Conservation (phyloP, 2,329 filamentous ascomycete species). For the Plectosphaerella sp. region DNA sequence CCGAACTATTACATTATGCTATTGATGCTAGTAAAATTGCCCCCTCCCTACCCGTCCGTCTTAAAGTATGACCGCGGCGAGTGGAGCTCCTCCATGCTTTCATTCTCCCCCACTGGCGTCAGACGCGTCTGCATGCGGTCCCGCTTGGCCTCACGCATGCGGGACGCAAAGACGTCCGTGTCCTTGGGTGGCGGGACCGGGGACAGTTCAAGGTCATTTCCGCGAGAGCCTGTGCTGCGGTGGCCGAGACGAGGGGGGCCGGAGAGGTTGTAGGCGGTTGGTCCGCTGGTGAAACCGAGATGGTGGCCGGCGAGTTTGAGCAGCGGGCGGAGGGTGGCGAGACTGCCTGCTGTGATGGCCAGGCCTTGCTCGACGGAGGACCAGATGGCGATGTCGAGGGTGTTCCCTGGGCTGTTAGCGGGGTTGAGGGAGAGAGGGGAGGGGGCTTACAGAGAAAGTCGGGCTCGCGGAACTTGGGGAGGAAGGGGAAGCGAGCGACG, state of each 20-base stretch:
- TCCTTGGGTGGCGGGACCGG: too few species aligned
- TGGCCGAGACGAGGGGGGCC: too few species aligned
- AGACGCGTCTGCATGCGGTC: background rate
- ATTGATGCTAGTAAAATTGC: too few species aligned
- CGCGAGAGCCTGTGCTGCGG: too few species aligned
- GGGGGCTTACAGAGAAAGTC: conserved; percentile 37
- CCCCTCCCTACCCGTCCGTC: too few species aligned
- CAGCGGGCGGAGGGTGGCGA: conserved; percentile 42
- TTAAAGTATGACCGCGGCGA: background rate
- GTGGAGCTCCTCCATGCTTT: conserved; percentile 6
- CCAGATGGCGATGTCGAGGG: conserved; percentile 42
- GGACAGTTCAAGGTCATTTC: too few species aligned
- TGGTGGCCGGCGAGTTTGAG: conserved; percentile 25
- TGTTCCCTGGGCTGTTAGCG: conserved; percentile 21
- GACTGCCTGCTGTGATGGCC: conserved; percentile 40
- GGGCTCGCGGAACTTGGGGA: conserved; percentile 29
- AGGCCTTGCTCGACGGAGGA: conserved; percentile 42
- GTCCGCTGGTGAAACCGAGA: conserved; percentile 18
- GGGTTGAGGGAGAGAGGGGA: too few species aligned
- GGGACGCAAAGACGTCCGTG: too few species aligned
- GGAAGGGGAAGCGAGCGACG: conserved; percentile 32
- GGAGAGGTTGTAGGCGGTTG: background rate
- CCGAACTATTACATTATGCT: too few species aligned
- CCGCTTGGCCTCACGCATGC: background rate
- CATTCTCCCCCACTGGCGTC: conserved; percentile 1